Evolutionary conservation across 2,329 filamentous ascomycete genomes (phyloP), one percentile per base, ranked within the genome.

Genomic region (Aureobasidium sp.): DNA sequence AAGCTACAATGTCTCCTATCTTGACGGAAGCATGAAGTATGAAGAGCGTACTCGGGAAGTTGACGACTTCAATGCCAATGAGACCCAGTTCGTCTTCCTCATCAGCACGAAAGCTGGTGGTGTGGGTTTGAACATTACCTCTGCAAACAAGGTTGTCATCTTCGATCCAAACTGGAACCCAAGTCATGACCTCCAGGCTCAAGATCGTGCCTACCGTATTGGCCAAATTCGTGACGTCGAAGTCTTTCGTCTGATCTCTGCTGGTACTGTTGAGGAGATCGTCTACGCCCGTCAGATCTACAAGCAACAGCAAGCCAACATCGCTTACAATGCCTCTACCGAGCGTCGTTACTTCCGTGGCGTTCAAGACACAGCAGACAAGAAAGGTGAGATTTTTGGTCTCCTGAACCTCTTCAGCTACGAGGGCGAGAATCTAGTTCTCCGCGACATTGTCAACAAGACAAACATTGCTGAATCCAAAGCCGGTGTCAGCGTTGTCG

Each of bases 161-260:
- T 86, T 97, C 52, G 94, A 97, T 71, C 94, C 94, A 0, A 94
- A 97, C 69, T 99, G 94, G 94, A 99, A 99, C 67, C 94, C 94
- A 0, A 85, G 90, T 1, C 93, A 94, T 67, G 94, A 99, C 69
- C 81, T 97, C 0, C 94, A 99, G 73, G 94, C 94, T 0, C 94
- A 99, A 74, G 94, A 99, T 71, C 85, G 94, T 57, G 94, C 94
- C 2, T 97, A 99, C 72, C 87, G 94, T 57, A 97, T 99, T 65
- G 94, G 94, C 0, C 94, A 99, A 74, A 85, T 84, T 0, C 83
- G 94, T 22, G 91, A 97, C 70, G 94, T 99, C 0, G 94, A 99
- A 71, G 93, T 97, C 1, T 97, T 96, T 72, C 86, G 94, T 4
- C 83, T 99, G 1, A 85, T 99, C 19, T 93, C 89, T 1, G 86